A percentile compares a stretch with the other conserved stretches of the same genome.
These are phyloP conservation scores for Gossypium stocksii DNA, from an alignment of 345 rosid genomes.

Conservation along the genomic window DNA sequence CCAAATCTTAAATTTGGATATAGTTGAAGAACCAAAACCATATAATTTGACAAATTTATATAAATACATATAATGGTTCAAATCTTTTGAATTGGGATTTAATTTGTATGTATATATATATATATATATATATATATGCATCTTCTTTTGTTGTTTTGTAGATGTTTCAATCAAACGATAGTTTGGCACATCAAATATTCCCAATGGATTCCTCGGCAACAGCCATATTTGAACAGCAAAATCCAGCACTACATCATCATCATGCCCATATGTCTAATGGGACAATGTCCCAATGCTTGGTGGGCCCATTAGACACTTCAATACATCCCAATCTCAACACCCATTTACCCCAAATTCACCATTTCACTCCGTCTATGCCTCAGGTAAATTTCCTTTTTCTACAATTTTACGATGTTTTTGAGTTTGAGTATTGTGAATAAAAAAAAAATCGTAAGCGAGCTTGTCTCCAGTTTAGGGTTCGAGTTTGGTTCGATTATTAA, in stretches of 20 bases:
- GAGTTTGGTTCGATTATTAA: too few relatives aligned
- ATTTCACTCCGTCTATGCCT: neutral
- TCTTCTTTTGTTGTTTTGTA: slow-evolving; percentile 2
- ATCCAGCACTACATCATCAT: slow-evolving; percentile 18
- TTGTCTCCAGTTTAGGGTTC: too few relatives aligned
- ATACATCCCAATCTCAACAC: slow-evolving; percentile 33
- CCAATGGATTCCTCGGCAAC: slow-evolving; percentile 58
- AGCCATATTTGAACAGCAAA: slow-evolving; percentile 43
- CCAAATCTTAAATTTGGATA: too few relatives aligned
- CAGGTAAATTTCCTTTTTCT: neutral
- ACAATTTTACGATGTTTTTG: too few relatives aligned
- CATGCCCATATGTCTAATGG: slow-evolving; percentile 16
- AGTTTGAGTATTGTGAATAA: too few relatives aligned
- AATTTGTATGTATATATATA: too few relatives aligned
- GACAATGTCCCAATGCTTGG: slow-evolving; percentile 19
- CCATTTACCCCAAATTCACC: slow-evolving; percentile 26
- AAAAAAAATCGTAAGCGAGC: too few relatives aligned
- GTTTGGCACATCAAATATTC: slow-evolving; percentile 41
- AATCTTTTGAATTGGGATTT: neutral
- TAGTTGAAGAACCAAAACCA: too few relatives aligned
- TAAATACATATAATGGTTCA: neutral
- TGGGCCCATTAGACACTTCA: slow-evolving; percentile 40
- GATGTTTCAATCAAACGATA: slow-evolving; percentile 47
- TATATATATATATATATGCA: too few relatives aligned
- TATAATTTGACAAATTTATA: too few relatives aligned